Evolutionary conservation across 352 stramenopile species (phyloP), one percentile per base, ranked within the genome.

Genomic region (Phytopythium chamaehyphon): DNA sequence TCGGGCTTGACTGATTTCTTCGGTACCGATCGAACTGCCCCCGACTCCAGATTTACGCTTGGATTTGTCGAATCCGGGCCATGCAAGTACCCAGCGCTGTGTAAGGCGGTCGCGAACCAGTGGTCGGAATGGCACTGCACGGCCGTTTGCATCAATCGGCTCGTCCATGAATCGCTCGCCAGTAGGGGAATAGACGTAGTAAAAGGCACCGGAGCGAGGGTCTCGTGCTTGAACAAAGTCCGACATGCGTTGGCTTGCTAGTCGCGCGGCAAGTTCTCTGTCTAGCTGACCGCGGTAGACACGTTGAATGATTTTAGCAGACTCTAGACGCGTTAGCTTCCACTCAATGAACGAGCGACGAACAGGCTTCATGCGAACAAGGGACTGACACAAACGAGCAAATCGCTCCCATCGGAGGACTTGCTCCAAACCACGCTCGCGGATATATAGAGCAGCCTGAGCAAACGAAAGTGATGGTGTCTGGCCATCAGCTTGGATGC

Each of bases 31-130:
- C 9, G 21, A 2, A 6, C 26, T 36, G 14, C 38, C 39, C 7
- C 14, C 22, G 3, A 22, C 23, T 8, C 6, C 1, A 6, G 14
- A 2, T 26, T 23, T 36, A 22, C 42, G 42, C 42, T 31, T 16
- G 12, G 61, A 54, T 31, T 61, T 59, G 2, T 54, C 54, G 22
- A 78, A 76, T n/a, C 78, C 61, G 2, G 81, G 81, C 81, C 83
- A 94, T 6, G 76, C 76, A 8, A 83, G 72, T 47, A 92, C 61
- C 75, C 75, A 90, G 15, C 73, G 63, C 57, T 82, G 76, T 18
- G 83, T 89, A 38, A 84, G 38, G 24, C 74, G 77, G 47, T 92
- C 83, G 23, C 89, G 69, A 6, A 92, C 58, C 71, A 92, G 75
- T 1, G 83, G 79, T 0, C 83, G 77, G 54, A 73, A 88, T 8